These are phyloP conservation scores for Noccaea bulbosa DNA, from an alignment of 345 rosid species.

Conservation along the genomic window DNA sequence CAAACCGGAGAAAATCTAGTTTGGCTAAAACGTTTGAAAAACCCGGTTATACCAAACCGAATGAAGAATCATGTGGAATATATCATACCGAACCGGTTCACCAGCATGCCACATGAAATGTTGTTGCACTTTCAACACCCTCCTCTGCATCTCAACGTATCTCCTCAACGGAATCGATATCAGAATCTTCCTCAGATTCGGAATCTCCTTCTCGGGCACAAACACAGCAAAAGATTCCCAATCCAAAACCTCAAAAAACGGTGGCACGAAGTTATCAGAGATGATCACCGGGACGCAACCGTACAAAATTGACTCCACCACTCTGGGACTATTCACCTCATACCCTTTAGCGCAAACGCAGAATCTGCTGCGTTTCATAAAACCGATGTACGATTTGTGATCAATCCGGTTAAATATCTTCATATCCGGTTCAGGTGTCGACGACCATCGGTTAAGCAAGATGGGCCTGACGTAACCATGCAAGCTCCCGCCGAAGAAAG, in stretches of 20 bases:
- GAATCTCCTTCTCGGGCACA: slow-evolving; percentile 73
- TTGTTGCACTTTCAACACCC: slow-evolving; percentile 67
- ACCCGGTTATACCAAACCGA: slow-evolving; percentile 81
- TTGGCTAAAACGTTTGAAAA: slow-evolving; percentile 47
- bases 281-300: slow-evolving; percentile 87
- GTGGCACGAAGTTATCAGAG: slow-evolving; percentile 85
- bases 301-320: slow-evolving; percentile 70
- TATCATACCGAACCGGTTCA: slow-evolving; percentile 65
- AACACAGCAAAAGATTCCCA: slow-evolving; percentile 80
- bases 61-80: slow-evolving; percentile 86
- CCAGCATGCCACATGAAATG: slow-evolving; percentile 88
- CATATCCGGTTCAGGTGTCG: slow-evolving; percentile 66
- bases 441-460: slow-evolving; percentile 64
- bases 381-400: slow-evolving; percentile 50
- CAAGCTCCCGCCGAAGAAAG: slow-evolving; percentile 81
- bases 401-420: slow-evolving; percentile 57
- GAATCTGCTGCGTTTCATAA: slow-evolving; percentile 78
- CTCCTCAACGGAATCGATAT: slow-evolving; percentile 59
- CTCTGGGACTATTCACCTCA: slow-evolving; percentile 83
- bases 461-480: slow-evolving; percentile 75
- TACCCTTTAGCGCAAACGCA: slow-evolving; percentile 89
- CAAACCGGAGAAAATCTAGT: not conserved
- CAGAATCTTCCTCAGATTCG: slow-evolving; percentile 68
- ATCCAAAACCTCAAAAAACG: slow-evolving; percentile 72
- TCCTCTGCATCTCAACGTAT: slow-evolving; percentile 65